These are phyloP conservation scores for Monilinia aucupariae DNA, from an alignment of 2,329 filamentous ascomycete genomes.

Conservation along the genomic window DNA sequence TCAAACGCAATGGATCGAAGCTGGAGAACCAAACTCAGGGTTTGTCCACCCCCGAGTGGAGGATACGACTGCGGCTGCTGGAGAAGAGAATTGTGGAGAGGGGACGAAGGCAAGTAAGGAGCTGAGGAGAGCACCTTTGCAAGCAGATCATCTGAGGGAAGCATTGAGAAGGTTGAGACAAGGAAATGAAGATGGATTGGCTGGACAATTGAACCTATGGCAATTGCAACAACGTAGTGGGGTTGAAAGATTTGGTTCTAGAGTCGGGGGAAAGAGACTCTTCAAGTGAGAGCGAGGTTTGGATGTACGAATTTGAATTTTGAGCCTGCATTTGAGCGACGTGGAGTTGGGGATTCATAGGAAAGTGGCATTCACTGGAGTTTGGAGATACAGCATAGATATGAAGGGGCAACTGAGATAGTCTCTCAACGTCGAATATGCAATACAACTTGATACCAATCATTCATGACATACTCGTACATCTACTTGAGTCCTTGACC, in stretches of 20 bases:
- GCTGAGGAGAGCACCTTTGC: constrained; percentile 51
- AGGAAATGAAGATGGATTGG: constrained; percentile 53
- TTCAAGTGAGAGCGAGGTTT: constrained; percentile 29
- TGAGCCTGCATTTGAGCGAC: constrained; percentile 8
- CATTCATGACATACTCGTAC: no score
- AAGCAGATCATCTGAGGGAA: constrained; percentile 70
- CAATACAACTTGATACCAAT: no score
- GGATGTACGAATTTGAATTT: neutral
- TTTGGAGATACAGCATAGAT: no score
- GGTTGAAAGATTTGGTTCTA: constrained; percentile 48
- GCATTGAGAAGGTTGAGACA: constrained; percentile 64
- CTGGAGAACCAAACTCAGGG: constrained; percentile 53
- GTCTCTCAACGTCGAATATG: no score
- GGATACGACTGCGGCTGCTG: constrained; percentile 13
- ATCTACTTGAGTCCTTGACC: no score
- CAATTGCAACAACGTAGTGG: constrained; percentile 56
- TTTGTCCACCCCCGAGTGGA: constrained; percentile 41
- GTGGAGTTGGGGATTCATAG: neutral
- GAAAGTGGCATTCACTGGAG: no score
- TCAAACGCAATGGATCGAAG: constrained; percentile 64
- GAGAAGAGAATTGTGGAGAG: constrained; percentile 26
- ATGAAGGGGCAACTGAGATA: no score
- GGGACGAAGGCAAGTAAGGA: constrained; percentile 35
- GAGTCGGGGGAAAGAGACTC: constrained; percentile 31
- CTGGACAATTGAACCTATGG: constrained; percentile 56